These are phyloP conservation scores for Solanum medicagineum DNA, from an alignment of 257 asterid species.

Conservation along the genomic window DNA sequence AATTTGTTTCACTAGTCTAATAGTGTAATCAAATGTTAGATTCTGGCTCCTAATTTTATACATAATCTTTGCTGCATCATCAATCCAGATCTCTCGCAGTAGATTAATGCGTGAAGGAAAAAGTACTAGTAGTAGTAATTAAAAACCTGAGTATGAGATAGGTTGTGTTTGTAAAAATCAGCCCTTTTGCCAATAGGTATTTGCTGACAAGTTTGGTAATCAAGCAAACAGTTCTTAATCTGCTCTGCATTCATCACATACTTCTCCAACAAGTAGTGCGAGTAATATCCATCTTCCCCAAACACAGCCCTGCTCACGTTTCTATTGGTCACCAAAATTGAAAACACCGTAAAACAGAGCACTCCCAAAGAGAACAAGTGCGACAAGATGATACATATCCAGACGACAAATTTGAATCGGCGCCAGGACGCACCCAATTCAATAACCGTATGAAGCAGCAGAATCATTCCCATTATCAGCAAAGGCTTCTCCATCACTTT, in stretches of 20 bases:
- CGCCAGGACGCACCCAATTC: constrained; percentile 43
- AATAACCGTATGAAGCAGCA: constrained; percentile 23
- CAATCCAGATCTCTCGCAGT: too few relatives aligned
- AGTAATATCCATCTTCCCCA: constrained; percentile 49
- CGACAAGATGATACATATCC: constrained; percentile 31
- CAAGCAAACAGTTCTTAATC: constrained; percentile 57
- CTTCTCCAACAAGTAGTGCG: constrained; percentile 38
- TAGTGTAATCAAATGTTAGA: too few relatives aligned
- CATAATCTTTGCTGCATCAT: neutral
- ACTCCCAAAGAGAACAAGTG: constrained; percentile 20
- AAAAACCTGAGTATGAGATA: constrained; percentile 35
- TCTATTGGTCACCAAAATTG: constrained; percentile 41
- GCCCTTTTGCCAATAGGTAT: neutral
- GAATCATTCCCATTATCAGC: constrained; percentile 23
- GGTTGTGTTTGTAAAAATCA: constrained; percentile 6
- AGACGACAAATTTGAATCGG: constrained; percentile 16
- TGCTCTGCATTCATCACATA: constrained; percentile 30
- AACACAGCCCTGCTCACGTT: constrained; percentile 35
- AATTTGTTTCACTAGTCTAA: too few relatives aligned
- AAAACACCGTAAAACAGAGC: constrained; percentile 27
- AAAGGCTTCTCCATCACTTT: constrained; percentile 36
- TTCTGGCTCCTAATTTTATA: too few relatives aligned
- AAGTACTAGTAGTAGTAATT: too few relatives aligned
- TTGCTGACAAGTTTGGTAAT: constrained; percentile 15
- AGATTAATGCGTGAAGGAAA: neutral